Evolutionary conservation across 306 rosid genomes (phyloP), one percentile per base, ranked within the genome.

Genomic region (Casuarina glauca): DNA sequence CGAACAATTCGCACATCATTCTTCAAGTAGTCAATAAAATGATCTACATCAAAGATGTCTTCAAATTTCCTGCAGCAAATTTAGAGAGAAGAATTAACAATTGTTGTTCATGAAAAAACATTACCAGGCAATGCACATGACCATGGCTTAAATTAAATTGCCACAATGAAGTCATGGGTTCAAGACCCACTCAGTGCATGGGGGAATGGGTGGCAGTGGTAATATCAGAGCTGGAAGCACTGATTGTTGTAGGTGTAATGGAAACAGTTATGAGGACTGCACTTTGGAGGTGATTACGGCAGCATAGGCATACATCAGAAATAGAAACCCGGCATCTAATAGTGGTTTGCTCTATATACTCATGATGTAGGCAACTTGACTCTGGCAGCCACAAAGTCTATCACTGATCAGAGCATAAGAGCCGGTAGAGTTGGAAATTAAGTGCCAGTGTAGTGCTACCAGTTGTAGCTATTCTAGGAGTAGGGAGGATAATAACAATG

Each of bases 1-100:
- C 97, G 99, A 79, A 96, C 97, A 76, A 96, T 93, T 19, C 87
- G 90, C 46, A 96, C 98, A 61, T 96, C 99, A 86, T 93, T 82
- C 85, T 90, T 96, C 82, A 96, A 86, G 84, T 96, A 96, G 86
- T 88, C 95, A 85, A 96, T 96, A 86, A 96, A 96, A 88, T 96
- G 99, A 79, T 93, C 97, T 76, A 96, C 97, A 71, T 96, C 96
- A 87, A 96, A 96, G 82, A 96, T 96, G 79, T 96, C 98, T 84
- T 93, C 97, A 80, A 96, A 96, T 80, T 96, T 96, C 88, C 99
- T 96, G 98, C 85, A 90, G 75, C 32, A 58, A 54, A 78, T 80
- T 70, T 62, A 42, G 8, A 42, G 58, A 75, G 38, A 75, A 66
- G 11, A 69, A 41, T 7, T 17, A 75, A 52, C 54, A 26, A 60